Evolutionary conservation across 139 green algal species (phyloP).

Genomic region (Ettlia oleoabundans): DNA sequence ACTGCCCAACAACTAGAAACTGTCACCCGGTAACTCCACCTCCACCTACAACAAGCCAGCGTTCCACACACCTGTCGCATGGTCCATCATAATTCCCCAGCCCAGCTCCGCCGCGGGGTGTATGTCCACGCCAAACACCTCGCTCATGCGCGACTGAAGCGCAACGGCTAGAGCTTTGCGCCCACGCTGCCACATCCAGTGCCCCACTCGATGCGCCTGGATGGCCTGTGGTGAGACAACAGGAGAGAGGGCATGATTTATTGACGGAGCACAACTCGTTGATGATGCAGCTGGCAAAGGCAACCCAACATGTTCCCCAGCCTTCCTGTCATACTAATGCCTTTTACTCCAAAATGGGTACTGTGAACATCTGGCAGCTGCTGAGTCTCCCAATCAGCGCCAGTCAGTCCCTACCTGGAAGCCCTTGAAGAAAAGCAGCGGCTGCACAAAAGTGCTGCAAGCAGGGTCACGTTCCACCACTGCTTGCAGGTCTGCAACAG

Average conservation of each 20-base stretch:
- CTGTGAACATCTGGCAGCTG: no score
- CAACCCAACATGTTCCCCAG: no score
- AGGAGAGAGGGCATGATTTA: no score
- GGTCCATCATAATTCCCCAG: slow-evolving; percentile 94
- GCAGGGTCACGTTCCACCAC: slow-evolving; percentile 89
- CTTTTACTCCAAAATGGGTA: no score
- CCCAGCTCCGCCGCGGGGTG: slow-evolving; percentile 93
- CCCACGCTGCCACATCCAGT: slow-evolving; percentile 86
- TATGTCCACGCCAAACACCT: slow-evolving; percentile 94
- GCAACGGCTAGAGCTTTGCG: slow-evolving; percentile 82
- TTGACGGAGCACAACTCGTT: no score
- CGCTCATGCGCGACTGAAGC: slow-evolving; percentile 67
- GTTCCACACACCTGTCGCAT: slow-evolving; percentile 64
- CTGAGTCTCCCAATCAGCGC: no score
- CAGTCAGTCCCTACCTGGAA: no score
- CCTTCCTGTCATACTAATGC: no score
- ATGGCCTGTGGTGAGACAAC: no score
- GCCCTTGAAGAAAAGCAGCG: slow-evolving; percentile 70
- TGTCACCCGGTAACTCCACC: not conserved
- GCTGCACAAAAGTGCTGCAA: slow-evolving; percentile 86
- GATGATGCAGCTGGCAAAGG: no score
- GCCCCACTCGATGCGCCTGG: slow-evolving; percentile 92
- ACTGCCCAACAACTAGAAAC: not conserved
- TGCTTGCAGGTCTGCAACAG: slow-evolving; percentile 82
- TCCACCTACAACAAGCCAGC: no score